Evolutionary conservation across 352 stramenopile genomes (phyloP).

Genomic region (Phytophthora podocarpi): DNA sequence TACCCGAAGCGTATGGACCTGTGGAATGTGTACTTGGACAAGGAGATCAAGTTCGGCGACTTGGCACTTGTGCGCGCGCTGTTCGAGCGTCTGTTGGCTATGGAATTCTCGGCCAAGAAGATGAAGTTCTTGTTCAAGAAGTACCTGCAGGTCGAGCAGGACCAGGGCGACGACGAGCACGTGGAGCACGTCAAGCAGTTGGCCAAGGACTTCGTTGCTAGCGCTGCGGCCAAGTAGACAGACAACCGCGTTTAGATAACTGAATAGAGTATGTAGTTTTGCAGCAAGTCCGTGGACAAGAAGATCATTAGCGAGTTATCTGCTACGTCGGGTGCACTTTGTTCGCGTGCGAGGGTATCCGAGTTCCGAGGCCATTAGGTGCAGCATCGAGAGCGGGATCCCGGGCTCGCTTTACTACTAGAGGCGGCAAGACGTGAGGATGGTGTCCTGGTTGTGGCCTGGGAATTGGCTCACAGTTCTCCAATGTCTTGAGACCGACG

Average conservation of each 20-base stretch:
- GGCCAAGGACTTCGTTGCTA: conserved; percentile 93
- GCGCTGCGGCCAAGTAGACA: conserved; percentile 55
- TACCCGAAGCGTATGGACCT: conserved; percentile 97
- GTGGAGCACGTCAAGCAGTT: conserved; percentile 94
- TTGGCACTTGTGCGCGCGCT: conserved; percentile 87
- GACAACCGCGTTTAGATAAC: conserved; percentile 18
- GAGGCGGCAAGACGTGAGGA: conserved; percentile 20
- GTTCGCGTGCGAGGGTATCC: conserved; percentile 18
- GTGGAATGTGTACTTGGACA: conserved; percentile 97
- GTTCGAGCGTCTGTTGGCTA: conserved; percentile 91
- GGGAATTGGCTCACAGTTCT: neutral
- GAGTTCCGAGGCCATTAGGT: conserved; percentile 11
- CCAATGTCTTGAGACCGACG: neutral
- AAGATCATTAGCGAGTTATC: neutral
- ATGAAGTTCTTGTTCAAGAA: conserved; percentile 99
- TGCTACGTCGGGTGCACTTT: conserved; percentile 32
- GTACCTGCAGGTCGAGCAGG: conserved; percentile 94
- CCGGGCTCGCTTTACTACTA: conserved; percentile 21
- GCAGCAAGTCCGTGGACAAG: conserved; percentile 4
- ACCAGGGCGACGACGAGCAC: conserved; percentile 86
- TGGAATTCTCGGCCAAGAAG: conserved; percentile 97
- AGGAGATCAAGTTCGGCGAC: conserved; percentile 94
- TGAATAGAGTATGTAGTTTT: conserved; percentile 52
- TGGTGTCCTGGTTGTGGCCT: neutral
- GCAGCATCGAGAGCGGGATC: conserved; percentile 14